A percentile compares a stretch with the other conserved stretches of the same genome.
Conservation (phyloP, 192 early-diverging fungal species). For the Phycomyces blakesleeanus region DNA sequence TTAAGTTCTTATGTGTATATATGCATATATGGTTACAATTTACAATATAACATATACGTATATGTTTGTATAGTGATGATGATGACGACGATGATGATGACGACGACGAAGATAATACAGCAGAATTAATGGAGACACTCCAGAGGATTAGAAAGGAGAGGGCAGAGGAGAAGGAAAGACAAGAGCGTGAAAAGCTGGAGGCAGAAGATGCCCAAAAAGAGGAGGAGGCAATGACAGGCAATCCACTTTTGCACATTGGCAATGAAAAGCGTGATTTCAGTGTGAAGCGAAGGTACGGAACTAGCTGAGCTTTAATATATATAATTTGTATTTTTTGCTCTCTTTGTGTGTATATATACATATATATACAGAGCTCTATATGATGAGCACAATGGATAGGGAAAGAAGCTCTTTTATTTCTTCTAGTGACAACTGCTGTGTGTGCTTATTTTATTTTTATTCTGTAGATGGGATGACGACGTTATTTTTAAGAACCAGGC, state of each 20-base stretch:
- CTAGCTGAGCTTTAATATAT: too few species aligned
- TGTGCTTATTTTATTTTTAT: too few species aligned
- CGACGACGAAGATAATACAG: slow-evolving; percentile 90
- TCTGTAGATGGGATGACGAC: slow-evolving; percentile 94
- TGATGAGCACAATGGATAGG: too few species aligned
- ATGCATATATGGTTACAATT: neutral
- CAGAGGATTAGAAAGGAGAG: slow-evolving; percentile 93
- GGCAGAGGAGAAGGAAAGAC: slow-evolving; percentile 84
- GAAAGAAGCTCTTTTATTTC: too few species aligned
- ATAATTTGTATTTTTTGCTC: too few species aligned
- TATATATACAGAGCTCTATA: too few species aligned
- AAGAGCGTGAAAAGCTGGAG: slow-evolving; percentile 52
- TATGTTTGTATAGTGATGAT: slow-evolving; percentile 6
- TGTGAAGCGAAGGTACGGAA: slow-evolving; percentile 70
- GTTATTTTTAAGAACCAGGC: slow-evolving; percentile 98
- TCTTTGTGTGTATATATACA: too few species aligned
- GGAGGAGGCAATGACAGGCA: slow-evolving; percentile 66
- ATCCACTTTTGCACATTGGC: slow-evolving; percentile 73
- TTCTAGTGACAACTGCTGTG: too few species aligned
- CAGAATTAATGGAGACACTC: slow-evolving; percentile 74
- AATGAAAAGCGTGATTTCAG: slow-evolving; percentile 57
- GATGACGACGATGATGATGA: slow-evolving; percentile 44
- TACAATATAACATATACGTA: neutral
- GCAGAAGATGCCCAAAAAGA: slow-evolving; percentile 55
- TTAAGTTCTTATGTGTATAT: too few species aligned